Evolutionary conservation across 768 basidiomycete genomes (phyloP).

Genomic region (Tricholoma sp.): DNA sequence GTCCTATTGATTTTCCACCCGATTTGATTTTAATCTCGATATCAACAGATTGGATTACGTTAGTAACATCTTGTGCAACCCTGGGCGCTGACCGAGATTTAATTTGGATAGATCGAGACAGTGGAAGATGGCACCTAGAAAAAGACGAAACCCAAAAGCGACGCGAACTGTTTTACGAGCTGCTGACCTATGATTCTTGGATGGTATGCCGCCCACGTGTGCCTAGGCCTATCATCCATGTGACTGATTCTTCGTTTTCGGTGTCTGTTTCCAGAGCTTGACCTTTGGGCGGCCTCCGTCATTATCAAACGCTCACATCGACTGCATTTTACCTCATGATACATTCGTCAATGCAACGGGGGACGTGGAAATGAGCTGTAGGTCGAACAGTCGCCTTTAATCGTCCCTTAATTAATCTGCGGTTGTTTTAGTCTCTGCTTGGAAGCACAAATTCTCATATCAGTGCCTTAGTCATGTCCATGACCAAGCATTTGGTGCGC

Average conservation of each 20-base stretch:
- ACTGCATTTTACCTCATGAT: slow-evolving; percentile 47
- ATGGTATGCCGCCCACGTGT: slow-evolving; percentile 39
- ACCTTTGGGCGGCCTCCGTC: slow-evolving; percentile 72
- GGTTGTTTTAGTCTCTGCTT: slow-evolving; percentile 45
- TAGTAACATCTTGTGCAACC: slow-evolving; percentile 24
- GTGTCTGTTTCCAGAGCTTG: slow-evolving; percentile 42
- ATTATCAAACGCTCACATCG: slow-evolving; percentile 50
- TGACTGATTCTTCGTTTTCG: neutral
- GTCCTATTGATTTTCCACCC: slow-evolving; percentile 16
- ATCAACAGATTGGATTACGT: slow-evolving; percentile 59
- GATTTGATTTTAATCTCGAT: slow-evolving; percentile 12
- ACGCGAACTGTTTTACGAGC: slow-evolving; percentile 59
- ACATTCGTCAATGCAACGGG: slow-evolving; percentile 39
- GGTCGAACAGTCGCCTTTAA: slow-evolving; percentile 17
- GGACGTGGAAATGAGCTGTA: slow-evolving; percentile 61
- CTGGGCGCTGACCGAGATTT: slow-evolving; percentile 7
- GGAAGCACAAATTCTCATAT: slow-evolving; percentile 65
- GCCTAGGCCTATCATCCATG: neutral
- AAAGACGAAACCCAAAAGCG: slow-evolving; percentile 52
- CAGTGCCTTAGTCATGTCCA: slow-evolving; percentile 61
- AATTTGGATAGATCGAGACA: slow-evolving; percentile 52
- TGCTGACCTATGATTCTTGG: slow-evolving; percentile 66
- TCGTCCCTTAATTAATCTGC: neutral
- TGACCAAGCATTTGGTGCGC: slow-evolving; percentile 64
- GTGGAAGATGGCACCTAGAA: slow-evolving; percentile 58